Conservation (phyloP, 257 asterid genomes). For the Agastache rugosa region DNA sequence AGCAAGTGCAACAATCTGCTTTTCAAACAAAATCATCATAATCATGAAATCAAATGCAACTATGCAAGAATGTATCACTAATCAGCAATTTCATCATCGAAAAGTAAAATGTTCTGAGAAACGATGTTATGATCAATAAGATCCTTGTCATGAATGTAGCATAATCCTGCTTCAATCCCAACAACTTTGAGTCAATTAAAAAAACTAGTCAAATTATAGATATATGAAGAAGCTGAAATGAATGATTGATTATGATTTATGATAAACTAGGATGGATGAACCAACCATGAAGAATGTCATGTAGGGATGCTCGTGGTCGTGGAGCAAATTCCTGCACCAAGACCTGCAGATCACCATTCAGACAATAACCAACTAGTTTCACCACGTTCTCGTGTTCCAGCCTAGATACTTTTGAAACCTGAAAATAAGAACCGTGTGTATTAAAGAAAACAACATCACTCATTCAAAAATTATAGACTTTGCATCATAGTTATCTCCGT, state of each 20-base stretch:
- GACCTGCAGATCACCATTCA: conserved; percentile 52
- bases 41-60: not conserved
- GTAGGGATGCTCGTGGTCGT: conserved; percentile 57
- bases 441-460: no score
- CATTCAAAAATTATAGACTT: no score
- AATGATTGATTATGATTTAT: no score
- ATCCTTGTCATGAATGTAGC: not conserved
- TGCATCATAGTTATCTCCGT: not conserved
- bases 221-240: not conserved
- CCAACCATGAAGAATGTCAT: conserved; percentile 64
- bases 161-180: conserved; percentile 41
- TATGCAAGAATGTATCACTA: not conserved
- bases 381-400: conserved; percentile 59
- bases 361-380: conserved; percentile 60
- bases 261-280: no score
- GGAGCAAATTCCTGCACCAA: conserved; percentile 61
- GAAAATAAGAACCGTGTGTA: not conserved
- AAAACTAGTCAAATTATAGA: no score
- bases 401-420: conserved; percentile 64
- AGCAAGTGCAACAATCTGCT: not conserved
- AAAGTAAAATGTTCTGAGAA: not conserved
- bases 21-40: not conserved
- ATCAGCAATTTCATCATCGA: not conserved
- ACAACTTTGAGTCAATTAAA: conserved; percentile 37
- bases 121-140: not conserved